Conservation (phyloP, 768 basidiomycete species). For the Boletus huronensis region DNA sequence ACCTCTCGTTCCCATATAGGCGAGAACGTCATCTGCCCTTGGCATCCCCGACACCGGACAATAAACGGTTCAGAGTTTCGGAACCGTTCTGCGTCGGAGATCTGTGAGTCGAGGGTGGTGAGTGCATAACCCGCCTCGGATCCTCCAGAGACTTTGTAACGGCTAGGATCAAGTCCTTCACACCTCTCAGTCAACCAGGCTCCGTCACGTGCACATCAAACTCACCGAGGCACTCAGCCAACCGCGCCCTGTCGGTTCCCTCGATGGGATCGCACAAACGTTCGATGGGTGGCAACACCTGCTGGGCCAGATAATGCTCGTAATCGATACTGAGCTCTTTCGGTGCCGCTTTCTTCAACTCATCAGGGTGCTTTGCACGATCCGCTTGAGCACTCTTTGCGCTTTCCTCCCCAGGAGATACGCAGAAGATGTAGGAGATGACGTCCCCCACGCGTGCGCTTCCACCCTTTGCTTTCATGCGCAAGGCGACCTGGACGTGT, state of each 20-base stretch:
- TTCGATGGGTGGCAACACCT: constrained; percentile 92
- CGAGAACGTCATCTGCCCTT: constrained; percentile 52
- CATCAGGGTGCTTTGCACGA: constrained; percentile 90
- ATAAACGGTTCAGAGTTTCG: constrained; percentile 67
- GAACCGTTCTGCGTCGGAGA: constrained; percentile 87
- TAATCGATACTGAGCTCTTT: constrained; percentile 75
- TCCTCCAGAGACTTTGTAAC: constrained; percentile 44
- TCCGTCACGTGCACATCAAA: neutral
- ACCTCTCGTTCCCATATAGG: constrained; percentile 62
- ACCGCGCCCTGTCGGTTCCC: constrained; percentile 85
- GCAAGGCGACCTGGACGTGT: constrained; percentile 92
- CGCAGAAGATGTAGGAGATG: constrained; percentile 92
- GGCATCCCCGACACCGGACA: constrained; percentile 76
- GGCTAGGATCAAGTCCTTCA: constrained; percentile 57
- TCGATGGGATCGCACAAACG: constrained; percentile 95
- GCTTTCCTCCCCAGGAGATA: constrained; percentile 66
- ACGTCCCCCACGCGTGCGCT: constrained; percentile 87
- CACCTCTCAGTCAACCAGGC: neutral
- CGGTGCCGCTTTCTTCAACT: constrained; percentile 65
- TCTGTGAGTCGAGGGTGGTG: constrained; percentile 80
- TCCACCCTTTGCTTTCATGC: constrained; percentile 81
- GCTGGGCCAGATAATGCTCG: constrained; percentile 86
- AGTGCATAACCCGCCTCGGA: constrained; percentile 60
- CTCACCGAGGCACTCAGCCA: constrained; percentile 94
- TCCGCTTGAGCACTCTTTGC: constrained; percentile 83